A percentile compares a stretch with the other conserved stretches of the same genome.
Conservation (phyloP, 192 early-diverging fungal species). For the Paraglomus occultum region DNA sequence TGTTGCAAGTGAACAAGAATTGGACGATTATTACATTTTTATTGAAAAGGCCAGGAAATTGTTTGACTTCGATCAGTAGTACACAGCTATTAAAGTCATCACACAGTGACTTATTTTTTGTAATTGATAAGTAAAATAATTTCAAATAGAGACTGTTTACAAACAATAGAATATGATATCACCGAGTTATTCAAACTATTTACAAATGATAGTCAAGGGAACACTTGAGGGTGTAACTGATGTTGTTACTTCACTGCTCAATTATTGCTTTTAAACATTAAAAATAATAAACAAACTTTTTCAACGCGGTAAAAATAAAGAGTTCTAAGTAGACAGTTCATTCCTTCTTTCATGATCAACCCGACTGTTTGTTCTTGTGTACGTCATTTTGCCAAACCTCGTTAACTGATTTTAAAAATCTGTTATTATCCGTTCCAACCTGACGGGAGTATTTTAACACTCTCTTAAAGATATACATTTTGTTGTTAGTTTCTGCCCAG, state of each 20-base stretch:
- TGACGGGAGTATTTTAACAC: not conserved
- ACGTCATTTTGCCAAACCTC: not conserved
- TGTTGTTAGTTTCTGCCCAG: not conserved
- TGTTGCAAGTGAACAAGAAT: not conserved
- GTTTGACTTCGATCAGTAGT: constrained; percentile 1
- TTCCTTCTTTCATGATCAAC: too few species aligned
- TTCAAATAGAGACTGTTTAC: not conserved
- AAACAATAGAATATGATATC: not conserved
- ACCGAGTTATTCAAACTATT: not conserved
- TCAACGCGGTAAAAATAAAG: too few species aligned
- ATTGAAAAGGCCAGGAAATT: not conserved
- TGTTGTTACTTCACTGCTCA: not conserved
- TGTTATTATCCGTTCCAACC: not conserved
- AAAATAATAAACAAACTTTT: too few species aligned
- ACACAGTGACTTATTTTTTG: not conserved
- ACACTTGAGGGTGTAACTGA: not conserved
- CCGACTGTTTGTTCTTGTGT: not conserved
- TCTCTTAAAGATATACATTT: not conserved
- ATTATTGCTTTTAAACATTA: too few species aligned
- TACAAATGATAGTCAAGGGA: not conserved
- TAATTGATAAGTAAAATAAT: not conserved
- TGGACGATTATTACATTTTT: constrained; percentile 22
- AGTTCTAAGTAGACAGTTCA: too few species aligned
- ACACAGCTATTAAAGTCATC: not conserved
- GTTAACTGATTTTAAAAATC: not conserved